phyloP scores from a whole-genome alignment of 331 rosid species.

The Pyrus hybrid region DNA sequence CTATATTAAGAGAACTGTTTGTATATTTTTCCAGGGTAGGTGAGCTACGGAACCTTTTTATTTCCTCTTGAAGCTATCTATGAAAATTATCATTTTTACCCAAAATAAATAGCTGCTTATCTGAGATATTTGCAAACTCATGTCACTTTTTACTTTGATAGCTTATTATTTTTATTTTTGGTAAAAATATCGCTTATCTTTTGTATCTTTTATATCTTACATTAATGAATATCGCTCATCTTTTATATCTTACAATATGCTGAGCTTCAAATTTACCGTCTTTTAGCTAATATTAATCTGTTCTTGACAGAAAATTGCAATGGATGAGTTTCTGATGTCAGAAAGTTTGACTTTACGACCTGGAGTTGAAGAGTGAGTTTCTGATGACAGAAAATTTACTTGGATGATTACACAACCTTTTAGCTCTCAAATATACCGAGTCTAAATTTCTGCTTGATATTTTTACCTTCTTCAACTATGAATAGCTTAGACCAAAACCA shows the following conservation, averaged over 20 bases:
- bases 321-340: no score
- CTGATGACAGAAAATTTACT: no score
- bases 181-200: background rate
- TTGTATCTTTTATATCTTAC: background rate
- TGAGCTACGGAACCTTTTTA: background rate
- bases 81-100: background rate
- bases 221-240: no score
- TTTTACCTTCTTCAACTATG: background rate
- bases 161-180: background rate
- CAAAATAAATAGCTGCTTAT: background rate
- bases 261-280: background rate
- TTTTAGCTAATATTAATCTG: slow-evolving; percentile 7
- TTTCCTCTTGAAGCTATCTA: background rate
- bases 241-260: background rate
- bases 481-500: background rate
- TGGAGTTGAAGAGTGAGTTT: no score
- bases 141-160: no score
- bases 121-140: background rate
- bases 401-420: no score
- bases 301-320: slow-evolving; percentile 57
- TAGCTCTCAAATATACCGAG: no score
- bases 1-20: no score
- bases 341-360: no score
- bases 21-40: no score
- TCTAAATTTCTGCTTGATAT: background rate